Evolutionary conservation across 371 early-diverging fungal species (phyloP).

Genomic region (Apophysomyces variabilis): DNA sequence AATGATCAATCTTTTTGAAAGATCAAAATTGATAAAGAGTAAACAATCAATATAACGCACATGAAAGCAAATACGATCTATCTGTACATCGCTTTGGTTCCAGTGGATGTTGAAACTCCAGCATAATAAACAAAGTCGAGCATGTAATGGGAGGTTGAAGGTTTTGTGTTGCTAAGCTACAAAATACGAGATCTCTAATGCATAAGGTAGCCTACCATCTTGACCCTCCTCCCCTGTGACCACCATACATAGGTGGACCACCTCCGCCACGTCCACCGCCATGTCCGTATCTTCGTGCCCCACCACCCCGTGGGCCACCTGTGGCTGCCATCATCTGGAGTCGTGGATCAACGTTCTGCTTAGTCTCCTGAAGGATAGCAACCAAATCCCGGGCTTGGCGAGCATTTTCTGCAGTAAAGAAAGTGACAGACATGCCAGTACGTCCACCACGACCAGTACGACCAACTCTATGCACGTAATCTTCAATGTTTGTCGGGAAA

Average conservation of each 20-base stretch:
- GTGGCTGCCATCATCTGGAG: constrained; percentile 77
- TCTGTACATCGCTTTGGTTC: too few species aligned
- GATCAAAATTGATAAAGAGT: too few species aligned
- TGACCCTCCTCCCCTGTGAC: constrained; percentile 30
- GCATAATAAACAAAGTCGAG: not conserved
- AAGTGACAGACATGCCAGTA: constrained; percentile 95
- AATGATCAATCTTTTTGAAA: too few species aligned
- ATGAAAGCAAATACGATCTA: too few species aligned
- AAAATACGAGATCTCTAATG: constrained; percentile 6
- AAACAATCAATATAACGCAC: too few species aligned
- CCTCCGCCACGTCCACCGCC: constrained; percentile 51
- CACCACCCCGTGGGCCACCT: constrained; percentile 42
- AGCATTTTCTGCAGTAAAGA: constrained; percentile 94
- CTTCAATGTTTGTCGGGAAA: constrained; percentile 93
- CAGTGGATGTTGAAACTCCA: not conserved
- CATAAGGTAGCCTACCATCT: constrained; percentile 13
- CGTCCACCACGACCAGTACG: constrained; percentile 98
- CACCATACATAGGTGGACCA: constrained; percentile 38
- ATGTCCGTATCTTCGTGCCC: constrained; percentile 57
- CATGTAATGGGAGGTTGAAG: constrained; percentile 5
- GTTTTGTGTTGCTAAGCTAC: constrained; percentile 4
- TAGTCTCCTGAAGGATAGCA: constrained; percentile 92
- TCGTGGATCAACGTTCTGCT: constrained; percentile 90
- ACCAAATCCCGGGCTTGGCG: constrained; percentile 91
- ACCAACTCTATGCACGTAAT: constrained; percentile 99